Conservation (phyloP, 805 yeast species). For the Isabelozyma heimii region DNA sequence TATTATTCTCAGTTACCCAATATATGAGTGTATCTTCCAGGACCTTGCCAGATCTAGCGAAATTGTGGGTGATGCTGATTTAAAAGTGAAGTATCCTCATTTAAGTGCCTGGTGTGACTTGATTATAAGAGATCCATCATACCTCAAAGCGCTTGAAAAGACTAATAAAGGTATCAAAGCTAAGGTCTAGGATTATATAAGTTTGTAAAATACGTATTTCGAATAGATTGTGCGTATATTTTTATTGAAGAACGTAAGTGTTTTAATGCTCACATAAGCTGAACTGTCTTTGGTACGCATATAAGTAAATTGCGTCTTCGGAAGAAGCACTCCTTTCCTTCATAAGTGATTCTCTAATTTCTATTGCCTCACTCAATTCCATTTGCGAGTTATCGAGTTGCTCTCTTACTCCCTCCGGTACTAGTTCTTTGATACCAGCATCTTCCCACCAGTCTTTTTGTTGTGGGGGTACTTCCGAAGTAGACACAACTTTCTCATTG, state of each 20-base stretch:
- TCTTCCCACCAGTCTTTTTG: conserved; percentile 23
- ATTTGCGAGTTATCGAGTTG: neutral
- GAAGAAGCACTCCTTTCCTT: conserved; percentile 19
- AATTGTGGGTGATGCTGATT: conserved; percentile 9
- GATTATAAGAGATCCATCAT: conserved; percentile 10
- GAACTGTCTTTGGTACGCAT: conserved; percentile 17
- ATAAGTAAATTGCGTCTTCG: conserved; percentile 3
- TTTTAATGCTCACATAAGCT: conserved; percentile 32
- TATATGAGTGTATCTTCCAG: conserved; percentile 20
- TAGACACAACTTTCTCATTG: conserved; percentile 15
- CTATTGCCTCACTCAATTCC: conserved; percentile 20
- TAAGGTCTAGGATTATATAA: neutral
- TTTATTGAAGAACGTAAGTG: too few relatives aligned
- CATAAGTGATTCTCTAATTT: conserved; percentile 27
- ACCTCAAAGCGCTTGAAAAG: conserved; percentile 8
- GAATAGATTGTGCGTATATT: too few relatives aligned
- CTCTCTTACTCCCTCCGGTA: neutral
- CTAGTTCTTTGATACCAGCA: neutral
- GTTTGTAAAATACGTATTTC: too few relatives aligned
- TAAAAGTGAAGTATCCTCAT: conserved; percentile 15
- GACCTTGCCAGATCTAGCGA: conserved; percentile 18
- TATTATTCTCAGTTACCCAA: conserved; percentile 51
- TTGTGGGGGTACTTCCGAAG: conserved; percentile 27
- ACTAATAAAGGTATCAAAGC: neutral
- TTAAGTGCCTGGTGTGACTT: conserved; percentile 19